Evolutionary conservation across 2,329 filamentous ascomycete species (phyloP).

Genomic region (Aspergillus uvarum): DNA sequence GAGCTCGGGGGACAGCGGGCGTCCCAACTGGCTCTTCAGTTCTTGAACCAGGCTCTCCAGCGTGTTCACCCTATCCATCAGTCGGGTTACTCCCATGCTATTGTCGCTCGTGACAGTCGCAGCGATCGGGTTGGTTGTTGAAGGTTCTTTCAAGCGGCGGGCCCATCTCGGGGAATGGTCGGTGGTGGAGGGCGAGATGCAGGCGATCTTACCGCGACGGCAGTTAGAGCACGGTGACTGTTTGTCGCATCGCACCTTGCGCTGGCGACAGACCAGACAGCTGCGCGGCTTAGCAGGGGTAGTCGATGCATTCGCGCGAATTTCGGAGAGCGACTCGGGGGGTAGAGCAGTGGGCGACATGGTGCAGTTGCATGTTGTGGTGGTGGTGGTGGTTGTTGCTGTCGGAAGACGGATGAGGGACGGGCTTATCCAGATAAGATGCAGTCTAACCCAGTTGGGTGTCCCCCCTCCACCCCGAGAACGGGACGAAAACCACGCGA

Average conservation of each 20-base stretch:
- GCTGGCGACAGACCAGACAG: constrained; percentile 53
- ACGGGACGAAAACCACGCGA: background rate
- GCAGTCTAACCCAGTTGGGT: too few species aligned
- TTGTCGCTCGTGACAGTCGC: background rate
- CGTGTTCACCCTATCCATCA: background rate
- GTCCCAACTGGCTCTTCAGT: background rate
- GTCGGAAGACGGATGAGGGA: too few species aligned
- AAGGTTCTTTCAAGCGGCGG: background rate
- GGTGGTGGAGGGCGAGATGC: constrained; percentile 48
- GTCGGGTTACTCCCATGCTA: background rate
- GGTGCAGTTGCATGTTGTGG: background rate
- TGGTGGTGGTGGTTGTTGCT: background rate
- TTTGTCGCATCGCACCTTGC: constrained; percentile 60
- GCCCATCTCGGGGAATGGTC: constrained; percentile 47
- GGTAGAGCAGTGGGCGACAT: background rate
- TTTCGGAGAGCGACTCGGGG: background rate
- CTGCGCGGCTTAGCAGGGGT: constrained; percentile 42
- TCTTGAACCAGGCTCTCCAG: background rate
- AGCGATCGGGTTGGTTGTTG: background rate
- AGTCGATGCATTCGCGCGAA: background rate
- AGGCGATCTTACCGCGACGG: constrained; percentile 53
- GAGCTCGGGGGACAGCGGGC: background rate
- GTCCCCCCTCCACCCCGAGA: background rate
- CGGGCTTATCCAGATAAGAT: too few species aligned
- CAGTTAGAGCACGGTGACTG: constrained; percentile 58